Evolutionary conservation across 1,284 basidiomycete species (phyloP).

Genomic region (Tetrapyrgos nigripes): DNA sequence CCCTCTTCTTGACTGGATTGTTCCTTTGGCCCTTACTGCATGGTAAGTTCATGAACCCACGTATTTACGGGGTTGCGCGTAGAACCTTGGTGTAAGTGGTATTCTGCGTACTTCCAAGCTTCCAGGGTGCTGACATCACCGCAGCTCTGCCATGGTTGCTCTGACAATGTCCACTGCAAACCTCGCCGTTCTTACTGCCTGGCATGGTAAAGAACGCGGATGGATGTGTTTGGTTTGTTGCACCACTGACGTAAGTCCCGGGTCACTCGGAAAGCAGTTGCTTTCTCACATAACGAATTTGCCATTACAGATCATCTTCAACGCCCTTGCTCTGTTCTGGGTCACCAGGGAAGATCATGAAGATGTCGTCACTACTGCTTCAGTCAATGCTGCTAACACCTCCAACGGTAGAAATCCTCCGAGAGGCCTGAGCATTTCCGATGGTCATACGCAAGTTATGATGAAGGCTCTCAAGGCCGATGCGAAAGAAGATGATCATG

Average conservation of each 20-base stretch:
- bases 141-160: slow-evolving; percentile 41
- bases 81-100: slow-evolving; percentile 41
- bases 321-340: slow-evolving; percentile 9
- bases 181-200: slow-evolving; percentile 45
- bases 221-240: slow-evolving; percentile 54
- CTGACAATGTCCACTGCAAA: slow-evolving; percentile 44
- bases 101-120: neutral
- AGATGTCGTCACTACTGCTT: neutral
- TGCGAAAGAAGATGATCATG: no score
- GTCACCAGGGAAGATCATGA: neutral
- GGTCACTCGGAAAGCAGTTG: neutral
- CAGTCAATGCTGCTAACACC: no score
- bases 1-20: slow-evolving; percentile 45
- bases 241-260: slow-evolving; percentile 39
- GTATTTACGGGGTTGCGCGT: slow-evolving; percentile 38
- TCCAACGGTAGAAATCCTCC: neutral
- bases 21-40: slow-evolving; percentile 51
- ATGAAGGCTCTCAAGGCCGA: neutral
- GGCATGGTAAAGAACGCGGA: slow-evolving; percentile 48
- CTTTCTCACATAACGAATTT: neutral
- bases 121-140: no score
- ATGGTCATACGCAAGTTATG: neutral
- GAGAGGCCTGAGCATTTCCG: no score
- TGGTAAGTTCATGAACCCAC: slow-evolving; percentile 35
- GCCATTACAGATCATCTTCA: slow-evolving; percentile 8